Base-by-base conservation (phyloP, 2,329 filamentous ascomycete species). In the Penicillium brevicompactum region DNA sequence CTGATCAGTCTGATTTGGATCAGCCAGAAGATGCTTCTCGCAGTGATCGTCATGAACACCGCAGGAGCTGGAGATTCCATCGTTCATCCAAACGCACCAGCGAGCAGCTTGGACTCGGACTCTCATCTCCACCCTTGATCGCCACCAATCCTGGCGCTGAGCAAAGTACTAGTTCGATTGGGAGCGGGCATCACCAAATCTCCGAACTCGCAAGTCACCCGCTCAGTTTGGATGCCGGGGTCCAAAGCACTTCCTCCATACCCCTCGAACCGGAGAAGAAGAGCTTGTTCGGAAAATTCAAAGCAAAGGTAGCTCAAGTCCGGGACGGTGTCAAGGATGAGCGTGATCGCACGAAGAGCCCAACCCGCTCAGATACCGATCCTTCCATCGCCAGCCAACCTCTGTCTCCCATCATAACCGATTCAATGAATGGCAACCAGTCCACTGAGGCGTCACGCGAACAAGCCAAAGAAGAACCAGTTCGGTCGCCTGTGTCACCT, bases 1-100 rank as follows among this genome's bases (percentile, higher is more conserved):
- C 93, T 22, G 92, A 95, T 62, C 85, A 87, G 21, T 96, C 91
- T 0, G 92, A 96, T 68, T 70, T 87, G 30, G 92, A 96, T 59
- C 86, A 89, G 57, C 73, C 82, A 9, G 90, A 92, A 27, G 89
- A 91, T 32, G 66, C 71, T 18, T 64, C 71, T 34, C 80, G 81
- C 4, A 71, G 74, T 42, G 78, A 84, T 13, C 86, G 89, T 50
- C 87, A 83, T 63, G 86, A 89, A 50, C 89, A 87, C 73, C 89
- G 87, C 67, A 85, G 82, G 55, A 85, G 88, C 27, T 91, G 91
- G 78, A 80, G 92, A 49, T 88, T 91, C 16, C 87, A 87, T 18
- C 82, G 74, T 3, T 70, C 76, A 1, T 62, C 73, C 2, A 77
- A 81, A 51, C 86, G 82, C 57, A 84, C 87, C 32, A 86, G 87